Evolutionary conservation across 1,284 basidiomycete species (phyloP).

Genomic region (Sutorius eximius): DNA sequence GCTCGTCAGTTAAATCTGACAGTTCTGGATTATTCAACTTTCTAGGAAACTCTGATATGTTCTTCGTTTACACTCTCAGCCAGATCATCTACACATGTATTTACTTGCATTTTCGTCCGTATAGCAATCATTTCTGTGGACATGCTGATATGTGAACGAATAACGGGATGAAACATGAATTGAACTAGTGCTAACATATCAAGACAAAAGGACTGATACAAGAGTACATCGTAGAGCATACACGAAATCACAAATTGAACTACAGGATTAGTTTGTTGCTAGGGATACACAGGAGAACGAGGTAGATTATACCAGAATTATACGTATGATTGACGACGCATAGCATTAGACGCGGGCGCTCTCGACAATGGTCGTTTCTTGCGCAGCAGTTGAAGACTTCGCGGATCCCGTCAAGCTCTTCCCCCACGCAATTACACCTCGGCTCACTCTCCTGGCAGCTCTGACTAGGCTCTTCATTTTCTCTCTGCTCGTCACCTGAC

Average conservation of each 20-base stretch:
- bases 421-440: constrained; percentile 32
- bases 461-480: constrained; percentile 22
- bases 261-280: constrained; percentile 18
- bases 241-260: constrained; percentile 1
- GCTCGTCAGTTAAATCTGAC: constrained; percentile 11
- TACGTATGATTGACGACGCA: constrained; percentile 7
- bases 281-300: constrained; percentile 25
- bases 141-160: neutral
- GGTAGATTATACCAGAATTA: constrained; percentile 4
- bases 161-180: too few relatives aligned
- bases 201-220: constrained; percentile 9
- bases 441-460: constrained; percentile 29
- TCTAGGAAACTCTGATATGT: neutral
- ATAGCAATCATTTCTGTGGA: neutral
- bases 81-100: neutral
- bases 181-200: constrained; percentile 7
- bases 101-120: neutral
- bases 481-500: constrained; percentile 9
- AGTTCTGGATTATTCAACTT: neutral
- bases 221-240: constrained; percentile 11
- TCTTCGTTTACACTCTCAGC: neutral
- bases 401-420: constrained; percentile 25
- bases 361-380: neutral
- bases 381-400: constrained; percentile 6
- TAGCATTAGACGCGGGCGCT: constrained; percentile 8